Conservation (phyloP, 78 protist species). For the Dictyostelium discoideum region dicty_2.7 NC_007091.3:1650501-1651000, state of each 20-base stretch:
- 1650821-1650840: neutral
- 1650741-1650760: neutral
- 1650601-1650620: neutral
- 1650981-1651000: neutral
- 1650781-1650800: neutral
- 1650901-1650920: neutral
- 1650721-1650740: no score
- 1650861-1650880: neutral
- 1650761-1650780: neutral
- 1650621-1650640: neutral
- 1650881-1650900: neutral
- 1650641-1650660: neutral
- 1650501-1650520: neutral
- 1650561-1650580: slow-evolving; percentile 4
- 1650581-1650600: slow-evolving; percentile 17
- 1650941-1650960: neutral
- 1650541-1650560: neutral
- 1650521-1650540: neutral
- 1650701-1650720: neutral
- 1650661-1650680: neutral
- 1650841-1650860: neutral
- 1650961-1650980: neutral
- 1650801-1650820: neutral
- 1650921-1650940: neutral
- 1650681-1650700: neutral